Conservation (phyloP, 2,329 filamentous ascomycete genomes). For the Trichoderma koningiopsis region DNA sequence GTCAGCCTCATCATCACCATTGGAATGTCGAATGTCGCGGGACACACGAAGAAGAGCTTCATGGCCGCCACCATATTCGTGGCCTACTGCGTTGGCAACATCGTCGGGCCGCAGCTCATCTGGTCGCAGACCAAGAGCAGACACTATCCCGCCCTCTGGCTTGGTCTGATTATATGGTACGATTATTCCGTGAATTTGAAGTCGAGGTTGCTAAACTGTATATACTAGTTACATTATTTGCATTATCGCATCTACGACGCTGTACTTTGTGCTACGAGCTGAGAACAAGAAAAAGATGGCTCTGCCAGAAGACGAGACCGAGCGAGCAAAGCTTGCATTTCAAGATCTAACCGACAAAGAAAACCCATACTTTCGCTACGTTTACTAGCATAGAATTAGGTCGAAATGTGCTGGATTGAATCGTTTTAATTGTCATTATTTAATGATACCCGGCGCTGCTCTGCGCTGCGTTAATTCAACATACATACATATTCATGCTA, state of each 20-base stretch:
- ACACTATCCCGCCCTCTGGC: slow-evolving; percentile 74
- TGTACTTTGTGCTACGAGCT: slow-evolving; percentile 61
- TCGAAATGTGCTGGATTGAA: neutral
- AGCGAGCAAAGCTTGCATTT: slow-evolving; percentile 67
- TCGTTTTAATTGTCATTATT: neutral
- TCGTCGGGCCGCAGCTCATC: slow-evolving; percentile 73
- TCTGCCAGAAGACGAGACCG: slow-evolving; percentile 56
- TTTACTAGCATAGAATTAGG: slow-evolving; percentile 30
- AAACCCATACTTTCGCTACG: slow-evolving; percentile 68
- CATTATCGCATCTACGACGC: slow-evolving; percentile 55
- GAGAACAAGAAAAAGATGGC: slow-evolving; percentile 59
- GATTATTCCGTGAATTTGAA: slow-evolving; percentile 27
- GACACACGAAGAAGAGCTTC: slow-evolving; percentile 76
- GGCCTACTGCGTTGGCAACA: slow-evolving; percentile 75
- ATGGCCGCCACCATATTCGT: slow-evolving; percentile 75
- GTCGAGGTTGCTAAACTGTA: neutral
- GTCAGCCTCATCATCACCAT: slow-evolving; percentile 60
- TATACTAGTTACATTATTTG: slow-evolving; percentile 62
- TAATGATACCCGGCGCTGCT: neutral
- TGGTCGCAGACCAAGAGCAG: slow-evolving; percentile 63
- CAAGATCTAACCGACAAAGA: slow-evolving; percentile 69
- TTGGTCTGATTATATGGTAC: slow-evolving; percentile 64
- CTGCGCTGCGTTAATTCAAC: neutral
- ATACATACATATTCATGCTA: neutral
- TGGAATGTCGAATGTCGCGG: slow-evolving; percentile 68